These are phyloP conservation scores for Arctium lappa DNA, from an alignment of 129 eudicot genomes.

Conservation along the genomic window DNA sequence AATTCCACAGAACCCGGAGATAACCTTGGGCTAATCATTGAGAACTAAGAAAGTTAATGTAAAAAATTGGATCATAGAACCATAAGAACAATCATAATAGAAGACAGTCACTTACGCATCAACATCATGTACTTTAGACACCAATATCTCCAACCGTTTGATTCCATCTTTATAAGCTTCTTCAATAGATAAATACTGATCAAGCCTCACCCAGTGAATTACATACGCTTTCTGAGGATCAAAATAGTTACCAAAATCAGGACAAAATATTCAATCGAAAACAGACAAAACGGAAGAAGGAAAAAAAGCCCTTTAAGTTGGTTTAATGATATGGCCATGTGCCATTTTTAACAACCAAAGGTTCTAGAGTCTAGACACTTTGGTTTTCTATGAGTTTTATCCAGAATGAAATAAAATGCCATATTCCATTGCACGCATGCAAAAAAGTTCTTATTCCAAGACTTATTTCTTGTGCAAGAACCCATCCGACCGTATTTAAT, in stretches of 20 bases:
- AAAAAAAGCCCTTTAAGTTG: not conserved
- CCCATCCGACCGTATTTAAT: conserved; percentile 5
- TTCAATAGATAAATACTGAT: conserved; percentile 58
- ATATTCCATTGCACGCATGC: not conserved
- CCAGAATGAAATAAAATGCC: not conserved
- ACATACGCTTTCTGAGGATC: conserved; percentile 64
- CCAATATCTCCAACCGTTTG: conserved; percentile 52
- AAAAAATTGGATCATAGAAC: conserved; percentile 5
- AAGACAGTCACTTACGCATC: conserved; percentile 52
- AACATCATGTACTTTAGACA: conserved; percentile 64
- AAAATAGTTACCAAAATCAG: conserved; percentile 7
- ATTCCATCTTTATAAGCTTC: conserved; percentile 75
- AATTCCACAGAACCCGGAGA: conserved; percentile 62
- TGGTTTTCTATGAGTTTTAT: not conserved
- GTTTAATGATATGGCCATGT: too few species aligned
- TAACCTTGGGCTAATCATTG: conserved; percentile 60
- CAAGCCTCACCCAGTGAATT: conserved; percentile 90
- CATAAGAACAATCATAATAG: not conserved
- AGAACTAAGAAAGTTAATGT: conserved; percentile 11
- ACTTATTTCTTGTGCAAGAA: conserved; percentile 11
- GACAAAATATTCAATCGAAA: not conserved
- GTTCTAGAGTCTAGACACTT: not conserved
- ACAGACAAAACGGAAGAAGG: not conserved
- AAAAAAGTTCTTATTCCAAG: not conserved
- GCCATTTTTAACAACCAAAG: too few species aligned